These are phyloP conservation scores for Serendipita vermifera DNA, from an alignment of 768 basidiomycete genomes.

Conservation along the genomic window DNA sequence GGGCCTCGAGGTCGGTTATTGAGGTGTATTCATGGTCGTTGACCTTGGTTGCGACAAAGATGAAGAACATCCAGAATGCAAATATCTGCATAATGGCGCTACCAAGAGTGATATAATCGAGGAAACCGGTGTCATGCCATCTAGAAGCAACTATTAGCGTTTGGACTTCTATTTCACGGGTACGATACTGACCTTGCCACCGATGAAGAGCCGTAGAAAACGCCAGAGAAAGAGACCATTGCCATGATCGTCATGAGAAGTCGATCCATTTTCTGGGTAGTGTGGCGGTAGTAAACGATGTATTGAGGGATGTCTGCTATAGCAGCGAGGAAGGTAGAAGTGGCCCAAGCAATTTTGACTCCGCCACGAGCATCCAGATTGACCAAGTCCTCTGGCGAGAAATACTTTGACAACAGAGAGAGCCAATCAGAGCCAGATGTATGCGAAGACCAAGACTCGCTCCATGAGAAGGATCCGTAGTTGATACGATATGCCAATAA, in stretches of 20 bases:
- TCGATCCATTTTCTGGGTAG: neutral
- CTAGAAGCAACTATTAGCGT: too few species aligned
- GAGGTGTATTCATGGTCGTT: neutral
- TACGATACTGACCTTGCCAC: too few species aligned
- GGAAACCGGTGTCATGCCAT: too few species aligned
- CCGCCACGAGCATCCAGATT: neutral
- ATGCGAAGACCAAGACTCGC: neutral
- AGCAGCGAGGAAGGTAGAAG: neutral
- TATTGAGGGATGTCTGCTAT: conserved; percentile 7
- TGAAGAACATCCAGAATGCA: conserved; percentile 3
- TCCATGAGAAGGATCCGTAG: neutral
- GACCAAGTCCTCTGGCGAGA: neutral
- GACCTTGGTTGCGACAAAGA: neutral
- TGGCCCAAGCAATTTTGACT: neutral
- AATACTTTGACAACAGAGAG: neutral
- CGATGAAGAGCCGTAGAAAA: too few species aligned
- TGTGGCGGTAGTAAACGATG: neutral
- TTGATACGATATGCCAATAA: conserved; percentile 4
- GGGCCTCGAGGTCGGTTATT: neutral
- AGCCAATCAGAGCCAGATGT: neutral
- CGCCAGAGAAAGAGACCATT: neutral
- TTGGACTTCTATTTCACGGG: too few species aligned
- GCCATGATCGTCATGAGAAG: neutral
- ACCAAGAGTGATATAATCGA: neutral
- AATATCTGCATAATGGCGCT: neutral